Evolutionary conservation across 1,139 yeast species (phyloP), one percentile per base, ranked within the genome.

Genomic region (Nakaseomyces sp.): DNA sequence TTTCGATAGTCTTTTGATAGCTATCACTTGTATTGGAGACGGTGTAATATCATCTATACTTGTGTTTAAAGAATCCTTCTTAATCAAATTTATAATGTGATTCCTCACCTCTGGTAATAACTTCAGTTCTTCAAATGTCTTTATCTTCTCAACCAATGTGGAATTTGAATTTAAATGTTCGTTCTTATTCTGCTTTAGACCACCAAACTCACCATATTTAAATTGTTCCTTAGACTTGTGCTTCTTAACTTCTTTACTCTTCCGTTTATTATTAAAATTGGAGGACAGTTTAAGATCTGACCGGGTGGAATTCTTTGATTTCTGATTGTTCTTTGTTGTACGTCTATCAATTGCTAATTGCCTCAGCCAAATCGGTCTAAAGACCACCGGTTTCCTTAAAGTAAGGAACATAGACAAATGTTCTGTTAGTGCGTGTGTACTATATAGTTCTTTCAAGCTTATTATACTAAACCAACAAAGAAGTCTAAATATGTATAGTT

Each of bases 81-180:
- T 68, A 44, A 86, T 76, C 44, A 82, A 81, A n/a, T 73, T 65
- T 12, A 74, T 64, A 61, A 87, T 69, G 1, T 81, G 81, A 0
- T 68, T 68, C 50, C 96, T 68, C 1, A 89, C 83, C 1, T 72
- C 70, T 0, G 91, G 87, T 41, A 80, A 68, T 19, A 91, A 68
- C 46, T 79, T 73, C 47, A 89, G 69, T 40, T 81, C 77, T 15
- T 75, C 74, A 56, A 89, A 88, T 16, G 73, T 68, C 1, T 71
- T 68, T 40, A 86, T 76, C 53, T 76, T 76, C 2, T 68, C 63
- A 2, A 78, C 65, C 16, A 35, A 22, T 7, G 16, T 4, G 4
- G 38, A n/a, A 13, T 20, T 22, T 5, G 38, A 20, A 13, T 6
- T 22, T 13, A 35, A 22, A 35, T 20, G 6, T 13, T 35, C 18